These are phyloP conservation scores for Ogataea trehaloabstinens DNA, from an alignment of 805 yeast genomes.

Conservation along the genomic window DNA sequence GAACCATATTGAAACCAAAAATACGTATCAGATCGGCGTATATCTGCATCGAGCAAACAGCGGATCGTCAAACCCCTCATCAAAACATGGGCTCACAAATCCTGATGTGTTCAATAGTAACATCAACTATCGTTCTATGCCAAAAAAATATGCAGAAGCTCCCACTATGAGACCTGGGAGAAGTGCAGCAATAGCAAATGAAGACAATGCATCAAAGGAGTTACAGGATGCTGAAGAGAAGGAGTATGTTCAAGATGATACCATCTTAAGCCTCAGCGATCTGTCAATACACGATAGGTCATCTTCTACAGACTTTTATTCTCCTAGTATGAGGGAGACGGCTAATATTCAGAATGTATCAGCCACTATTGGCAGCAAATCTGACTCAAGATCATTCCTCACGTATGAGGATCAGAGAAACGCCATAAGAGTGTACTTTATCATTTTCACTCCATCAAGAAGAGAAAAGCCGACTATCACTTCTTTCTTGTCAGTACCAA, in stretches of 20 bases:
- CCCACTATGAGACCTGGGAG: constrained; percentile 4
- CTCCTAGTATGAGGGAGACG: constrained; percentile 2
- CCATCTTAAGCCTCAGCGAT: constrained; percentile 19
- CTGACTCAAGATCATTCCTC: constrained; percentile 29
- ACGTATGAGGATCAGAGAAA: constrained; percentile 48
- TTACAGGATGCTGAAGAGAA: constrained; percentile 19
- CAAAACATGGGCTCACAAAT: constrained; percentile 39
- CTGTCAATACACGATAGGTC: constrained; percentile 18
- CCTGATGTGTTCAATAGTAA: constrained; percentile 34
- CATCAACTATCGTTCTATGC: constrained; percentile 24
- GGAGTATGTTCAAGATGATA: constrained; percentile 25
- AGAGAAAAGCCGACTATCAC: constrained; percentile 44
- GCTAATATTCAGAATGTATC: constrained; percentile 2
- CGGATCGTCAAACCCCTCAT: constrained; percentile 32
- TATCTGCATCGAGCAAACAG: constrained; percentile 50
- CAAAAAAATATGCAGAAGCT: constrained; percentile 16
- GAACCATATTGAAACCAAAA: constrained; percentile 36
- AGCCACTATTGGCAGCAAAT: neutral
- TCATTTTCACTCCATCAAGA: constrained; percentile 54
- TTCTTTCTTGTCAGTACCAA: constrained; percentile 55
- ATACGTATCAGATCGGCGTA: constrained; percentile 52
- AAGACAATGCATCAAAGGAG: constrained; percentile 2
- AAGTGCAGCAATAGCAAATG: constrained; percentile 3
- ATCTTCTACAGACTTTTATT: constrained; percentile 2
- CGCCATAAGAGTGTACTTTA: constrained; percentile 47